A percentile compares a stretch with the other conserved stretches of the same genome.
Evolutionary conservation across 352 stramenopile genomes (phyloP).

Genomic region (Phytophthora constricta): DNA sequence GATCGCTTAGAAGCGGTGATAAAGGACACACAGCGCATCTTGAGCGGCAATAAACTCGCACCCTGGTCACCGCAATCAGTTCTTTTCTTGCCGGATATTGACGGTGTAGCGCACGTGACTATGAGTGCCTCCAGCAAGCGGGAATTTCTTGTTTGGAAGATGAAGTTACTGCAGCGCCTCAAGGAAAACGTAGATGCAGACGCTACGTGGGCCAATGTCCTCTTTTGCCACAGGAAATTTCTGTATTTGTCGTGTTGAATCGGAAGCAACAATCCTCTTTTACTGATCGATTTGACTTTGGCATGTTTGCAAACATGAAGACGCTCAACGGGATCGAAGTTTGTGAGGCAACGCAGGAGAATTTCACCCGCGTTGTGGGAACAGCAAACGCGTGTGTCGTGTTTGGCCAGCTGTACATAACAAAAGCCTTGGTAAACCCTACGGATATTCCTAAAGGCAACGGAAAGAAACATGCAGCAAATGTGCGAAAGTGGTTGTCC

Average conservation of each 20-base stretch:
- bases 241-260: constrained; percentile 32
- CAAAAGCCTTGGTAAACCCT: constrained; percentile 34
- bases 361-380: constrained; percentile 27
- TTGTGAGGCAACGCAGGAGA: constrained; percentile 47
- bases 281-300: constrained; percentile 38
- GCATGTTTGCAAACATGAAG: constrained; percentile 41
- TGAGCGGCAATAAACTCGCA: constrained; percentile 24
- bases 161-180: constrained; percentile 56
- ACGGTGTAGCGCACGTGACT: constrained; percentile 23
- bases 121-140: constrained; percentile 37
- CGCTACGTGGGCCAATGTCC: constrained; percentile 36
- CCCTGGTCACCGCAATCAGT: constrained; percentile 13
- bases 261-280: constrained; percentile 21
- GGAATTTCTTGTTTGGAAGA: constrained; percentile 52
- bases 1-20: constrained; percentile 40
- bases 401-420: constrained; percentile 47
- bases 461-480: constrained; percentile 20
- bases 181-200: constrained; percentile 29
- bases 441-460: constrained; percentile 37
- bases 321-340: constrained; percentile 47
- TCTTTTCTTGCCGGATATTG: constrained; percentile 22
- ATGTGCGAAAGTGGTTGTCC: constrained; percentile 44
- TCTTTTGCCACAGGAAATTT: constrained; percentile 51
- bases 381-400: constrained; percentile 22
- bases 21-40: constrained; percentile 16